A percentile compares a stretch with the other conserved stretches of the same genome.
These are phyloP conservation scores for Paramecium caudatum DNA, from an alignment of 73 alveolate species.

Conservation along the genomic window DNA sequence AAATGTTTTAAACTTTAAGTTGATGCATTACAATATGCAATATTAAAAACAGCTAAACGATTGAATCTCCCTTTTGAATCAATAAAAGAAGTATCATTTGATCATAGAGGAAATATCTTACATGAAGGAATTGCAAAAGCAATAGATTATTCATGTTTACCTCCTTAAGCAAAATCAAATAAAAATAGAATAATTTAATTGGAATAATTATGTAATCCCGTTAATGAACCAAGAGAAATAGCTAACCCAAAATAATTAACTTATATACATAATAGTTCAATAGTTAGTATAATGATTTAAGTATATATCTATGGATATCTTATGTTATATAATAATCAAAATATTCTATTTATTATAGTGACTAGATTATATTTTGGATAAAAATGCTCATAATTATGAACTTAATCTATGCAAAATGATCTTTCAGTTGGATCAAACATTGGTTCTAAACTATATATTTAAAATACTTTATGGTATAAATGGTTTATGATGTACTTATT, in stretches of 20 bases:
- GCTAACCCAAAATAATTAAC: too few relatives aligned
- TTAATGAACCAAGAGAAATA: too few relatives aligned
- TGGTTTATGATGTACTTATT: not conserved
- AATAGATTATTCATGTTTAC: not conserved
- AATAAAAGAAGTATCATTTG: slow-evolving; percentile 11
- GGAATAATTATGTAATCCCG: not conserved
- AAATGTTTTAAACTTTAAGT: slow-evolving; percentile 27
- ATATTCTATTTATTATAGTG: slow-evolving; percentile 1
- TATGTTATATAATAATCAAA: too few relatives aligned
- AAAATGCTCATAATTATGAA: slow-evolving; percentile 30
- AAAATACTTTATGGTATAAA: slow-evolving; percentile 35
- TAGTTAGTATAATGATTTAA: too few relatives aligned
- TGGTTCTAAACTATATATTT: not conserved
- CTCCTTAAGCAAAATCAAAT: not conserved
- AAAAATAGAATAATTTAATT: not conserved
- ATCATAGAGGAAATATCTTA: slow-evolving; percentile 2
- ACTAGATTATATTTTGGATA: slow-evolving; percentile 32
- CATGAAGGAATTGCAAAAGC: not conserved
- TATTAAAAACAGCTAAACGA: not conserved
- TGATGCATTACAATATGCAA: slow-evolving; percentile 34
- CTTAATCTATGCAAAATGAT: slow-evolving; percentile 37
- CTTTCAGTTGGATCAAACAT: slow-evolving; percentile 41
- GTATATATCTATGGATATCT: too few relatives aligned
- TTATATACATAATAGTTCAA: too few relatives aligned
- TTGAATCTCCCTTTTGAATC: not conserved